phyloP scores from a whole-genome alignment of 768 basidiomycete species.

The Kwoniella europaea region DNA sequence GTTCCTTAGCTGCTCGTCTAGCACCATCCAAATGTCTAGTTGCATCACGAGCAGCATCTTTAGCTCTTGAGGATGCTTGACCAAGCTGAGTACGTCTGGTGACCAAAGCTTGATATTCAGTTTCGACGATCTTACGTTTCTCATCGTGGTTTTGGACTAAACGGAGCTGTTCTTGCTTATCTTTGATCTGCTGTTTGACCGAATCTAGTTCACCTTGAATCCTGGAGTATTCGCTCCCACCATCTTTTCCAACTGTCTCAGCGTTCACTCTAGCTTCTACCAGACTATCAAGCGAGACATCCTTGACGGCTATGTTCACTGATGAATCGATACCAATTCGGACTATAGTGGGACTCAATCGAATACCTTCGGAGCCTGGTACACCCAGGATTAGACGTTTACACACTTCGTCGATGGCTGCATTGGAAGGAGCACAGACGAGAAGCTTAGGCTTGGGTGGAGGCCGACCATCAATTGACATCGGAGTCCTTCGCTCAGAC shows the following conservation, averaged over 20 bases:
- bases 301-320: constrained; percentile 78
- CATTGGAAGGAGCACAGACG: constrained; percentile 96
- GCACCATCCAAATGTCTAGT: constrained; percentile 80
- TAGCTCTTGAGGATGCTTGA: constrained; percentile 73
- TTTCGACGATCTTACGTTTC: constrained; percentile 66
- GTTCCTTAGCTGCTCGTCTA: constrained; percentile 71
- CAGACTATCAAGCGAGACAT: constrained; percentile 82
- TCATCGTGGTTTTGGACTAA: constrained; percentile 66
- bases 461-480: constrained; percentile 63
- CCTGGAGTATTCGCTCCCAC: constrained; percentile 63
- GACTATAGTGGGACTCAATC: constrained; percentile 75
- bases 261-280: constrained; percentile 67
- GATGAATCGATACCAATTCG: constrained; percentile 80
- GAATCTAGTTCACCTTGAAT: constrained; percentile 74
- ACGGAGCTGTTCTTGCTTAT: constrained; percentile 69
- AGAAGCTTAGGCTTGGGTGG: constrained; percentile 73
- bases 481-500: constrained; percentile 64
- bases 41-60: constrained; percentile 82
- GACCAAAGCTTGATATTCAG: constrained; percentile 72
- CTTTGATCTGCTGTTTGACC: constrained; percentile 67
- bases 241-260: constrained; percentile 52
- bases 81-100: constrained; percentile 69
- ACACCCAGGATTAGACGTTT: constrained; percentile 82
- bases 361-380: constrained; percentile 64
- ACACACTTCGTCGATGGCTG: constrained; percentile 95